A percentile compares a stretch with the other conserved stretches of the same genome.
Conservation (phyloP, 495 filamentous ascomycete genomes). For the Lasiosphaeria ovina region DNA sequence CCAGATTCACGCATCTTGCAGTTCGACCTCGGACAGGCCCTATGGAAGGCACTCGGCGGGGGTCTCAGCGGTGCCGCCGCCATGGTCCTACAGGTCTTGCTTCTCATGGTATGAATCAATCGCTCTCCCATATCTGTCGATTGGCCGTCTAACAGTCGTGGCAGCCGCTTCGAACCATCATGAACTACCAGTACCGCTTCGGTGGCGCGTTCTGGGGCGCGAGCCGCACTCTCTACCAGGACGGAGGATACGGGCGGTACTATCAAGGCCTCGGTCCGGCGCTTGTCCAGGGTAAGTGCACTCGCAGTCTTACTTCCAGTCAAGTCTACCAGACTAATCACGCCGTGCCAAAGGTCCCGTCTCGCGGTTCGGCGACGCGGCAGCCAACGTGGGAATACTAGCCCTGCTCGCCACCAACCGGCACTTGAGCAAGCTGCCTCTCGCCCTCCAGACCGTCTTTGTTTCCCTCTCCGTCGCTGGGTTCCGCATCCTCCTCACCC, state of each 20-base stretch:
- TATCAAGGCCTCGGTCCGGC: conserved; percentile 35
- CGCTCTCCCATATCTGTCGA: background rate
- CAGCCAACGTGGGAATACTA: conserved; percentile 38
- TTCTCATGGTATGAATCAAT: conserved; percentile 29
- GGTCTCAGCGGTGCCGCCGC: conserved; percentile 34
- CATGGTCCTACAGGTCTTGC: conserved; percentile 37
- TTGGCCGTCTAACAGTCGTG: background rate
- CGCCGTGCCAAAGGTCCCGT: conserved; percentile 23
- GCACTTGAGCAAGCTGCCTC: conserved; percentile 31
- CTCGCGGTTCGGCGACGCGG: conserved; percentile 36
- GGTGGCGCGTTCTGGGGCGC: conserved; percentile 28
- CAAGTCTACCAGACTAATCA: background rate
- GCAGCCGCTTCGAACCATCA: conserved; percentile 36
- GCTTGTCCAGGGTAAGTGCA: conserved; percentile 28
- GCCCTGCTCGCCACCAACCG: conserved; percentile 33
- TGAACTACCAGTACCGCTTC: conserved; percentile 40
- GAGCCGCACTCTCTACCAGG: conserved; percentile 24
- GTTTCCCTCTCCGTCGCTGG: conserved; percentile 32
- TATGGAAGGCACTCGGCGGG: conserved; percentile 31
- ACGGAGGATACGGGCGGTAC: conserved; percentile 30
- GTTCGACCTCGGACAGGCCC: conserved; percentile 30
- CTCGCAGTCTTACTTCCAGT: background rate
- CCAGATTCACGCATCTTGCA: conserved; percentile 6
- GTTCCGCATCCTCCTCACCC: conserved; percentile 36
- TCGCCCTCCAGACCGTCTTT: conserved; percentile 31